A percentile compares a stretch with the other conserved stretches of the same genome.
phyloP scores from a whole-genome alignment of 2,329 filamentous ascomycete species.

The Onygenales sp. region DNA sequence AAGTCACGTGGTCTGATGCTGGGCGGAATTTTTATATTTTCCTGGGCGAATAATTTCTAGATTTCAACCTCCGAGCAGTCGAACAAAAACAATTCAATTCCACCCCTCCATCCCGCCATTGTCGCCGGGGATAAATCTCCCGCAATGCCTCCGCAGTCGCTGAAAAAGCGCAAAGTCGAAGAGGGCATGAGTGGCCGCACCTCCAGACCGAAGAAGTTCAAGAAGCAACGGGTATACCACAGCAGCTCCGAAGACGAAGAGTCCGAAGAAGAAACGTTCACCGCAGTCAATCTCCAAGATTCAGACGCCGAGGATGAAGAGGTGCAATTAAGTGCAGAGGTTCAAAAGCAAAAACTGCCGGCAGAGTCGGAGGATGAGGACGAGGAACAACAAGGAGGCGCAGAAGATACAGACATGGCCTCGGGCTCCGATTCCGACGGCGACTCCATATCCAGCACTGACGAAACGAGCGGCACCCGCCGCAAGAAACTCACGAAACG shows the following conservation, averaged over 20 bases:
- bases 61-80: not conserved
- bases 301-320: slow-evolving; percentile 12
- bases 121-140: not conserved
- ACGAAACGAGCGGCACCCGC: slow-evolving; percentile 24
- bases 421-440: slow-evolving; percentile 28
- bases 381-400: slow-evolving; percentile 6
- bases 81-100: not conserved
- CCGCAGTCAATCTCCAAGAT: slow-evolving; percentile 11
- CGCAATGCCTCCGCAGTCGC: slow-evolving; percentile 30
- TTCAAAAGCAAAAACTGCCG: not conserved
- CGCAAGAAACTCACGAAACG: slow-evolving; percentile 50
- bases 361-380: slow-evolving; percentile 17
- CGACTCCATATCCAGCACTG: slow-evolving; percentile 29
- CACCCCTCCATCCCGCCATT: not conserved
- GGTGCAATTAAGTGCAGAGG: slow-evolving; percentile 19
- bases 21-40: not conserved
- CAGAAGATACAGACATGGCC: slow-evolving; percentile 13
- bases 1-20: not conserved
- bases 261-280: slow-evolving; percentile 18
- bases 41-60: not conserved
- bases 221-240: slow-evolving; percentile 55
- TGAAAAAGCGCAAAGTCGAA: slow-evolving; percentile 50
- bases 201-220: slow-evolving; percentile 45
- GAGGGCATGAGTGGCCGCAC: slow-evolving; percentile 48
- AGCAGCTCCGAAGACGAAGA: slow-evolving; percentile 50